Base-by-base conservation (phyloP, 1,139 yeast species). In the Debaryomyces nepalensis region DNA sequence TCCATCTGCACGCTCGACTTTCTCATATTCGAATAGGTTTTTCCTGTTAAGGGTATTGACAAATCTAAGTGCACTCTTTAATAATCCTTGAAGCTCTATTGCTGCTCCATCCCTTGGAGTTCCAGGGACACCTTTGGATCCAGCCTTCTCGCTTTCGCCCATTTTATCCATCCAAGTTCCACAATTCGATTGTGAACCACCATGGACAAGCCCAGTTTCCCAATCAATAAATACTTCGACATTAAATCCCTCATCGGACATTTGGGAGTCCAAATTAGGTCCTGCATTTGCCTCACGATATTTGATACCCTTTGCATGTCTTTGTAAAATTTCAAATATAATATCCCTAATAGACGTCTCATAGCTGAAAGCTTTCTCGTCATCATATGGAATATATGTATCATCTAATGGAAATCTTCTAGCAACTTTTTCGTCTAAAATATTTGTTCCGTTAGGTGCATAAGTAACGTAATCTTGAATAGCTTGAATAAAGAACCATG, bases 111-210 rank as follows among this genome's bases (percentile, higher is more conserved):
- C 97, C 61, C 99, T 79, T 26, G 99, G 98, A 0, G 99, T 93
- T 2, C 98, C 99, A 0, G 99, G 99, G 30, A 79, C 73, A 11
- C 99, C 99, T 56, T 84, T 86, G 46, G 82, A 84, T 1, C 87
- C 86, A 0, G 99, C 97, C 45, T 66, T 71, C 39, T 66, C 81
- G 58, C 96, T 87, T 67, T 93, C 99, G 15, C 99, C 99, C 98
- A 93, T 93, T 68, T 93, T 93, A 66, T 93, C 99, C 97, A 91
- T 93, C 99, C 99, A 93, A 0, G 99, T 93, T 16, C 99, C 99
- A 69, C 99, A 93, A 58, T 93, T 93, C 62, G 68, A 79, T 61
- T 87, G 96, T 41, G 88, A 87, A 1, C 99, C 99, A 36, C 99
- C 99, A 63, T 82, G 87, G 4, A 91, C 72, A 35, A 93, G 68